These are phyloP conservation scores for Fusarium sublunatum DNA, from an alignment of 2,329 filamentous ascomycete species.

Conservation along the genomic window DNA sequence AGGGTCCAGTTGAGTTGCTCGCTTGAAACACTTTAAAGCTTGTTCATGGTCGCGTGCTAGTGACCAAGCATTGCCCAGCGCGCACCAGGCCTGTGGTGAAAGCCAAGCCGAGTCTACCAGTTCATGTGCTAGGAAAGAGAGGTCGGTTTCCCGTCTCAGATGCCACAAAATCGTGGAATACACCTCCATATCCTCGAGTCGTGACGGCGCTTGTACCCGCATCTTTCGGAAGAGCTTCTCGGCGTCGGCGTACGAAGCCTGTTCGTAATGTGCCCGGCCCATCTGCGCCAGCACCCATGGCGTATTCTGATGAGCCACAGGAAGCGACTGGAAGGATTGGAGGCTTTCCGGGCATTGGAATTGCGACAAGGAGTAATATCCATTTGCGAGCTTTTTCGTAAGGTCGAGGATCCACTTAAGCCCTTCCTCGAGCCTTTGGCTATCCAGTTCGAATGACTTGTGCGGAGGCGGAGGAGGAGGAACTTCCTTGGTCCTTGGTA, in stretches of 20 bases:
- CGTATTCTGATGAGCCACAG: slow-evolving; percentile 82
- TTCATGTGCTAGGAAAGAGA: slow-evolving; percentile 92
- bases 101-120: slow-evolving; percentile 87
- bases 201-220: slow-evolving; percentile 81
- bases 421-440: slow-evolving; percentile 77
- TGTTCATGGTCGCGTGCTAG: slow-evolving; percentile 93
- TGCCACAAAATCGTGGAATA: slow-evolving; percentile 99
- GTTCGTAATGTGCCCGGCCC: slow-evolving; percentile 91
- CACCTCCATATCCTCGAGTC: slow-evolving; percentile 94
- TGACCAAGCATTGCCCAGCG: slow-evolving; percentile 94
- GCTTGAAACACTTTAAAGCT: slow-evolving; percentile 92
- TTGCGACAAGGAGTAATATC: slow-evolving; percentile 80
- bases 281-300: slow-evolving; percentile 94
- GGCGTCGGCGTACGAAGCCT: slow-evolving; percentile 84
- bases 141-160: slow-evolving; percentile 88
- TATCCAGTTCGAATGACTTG: slow-evolving; percentile 63
- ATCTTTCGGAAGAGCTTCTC: slow-evolving; percentile 87
- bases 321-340: slow-evolving; percentile 76
- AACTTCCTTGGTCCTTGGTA: slow-evolving; percentile 58
- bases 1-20: slow-evolving; percentile 89
- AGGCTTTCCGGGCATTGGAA: slow-evolving; percentile 85
- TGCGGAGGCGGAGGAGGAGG: slow-evolving; percentile 52
- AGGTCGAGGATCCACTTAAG: slow-evolving; percentile 82
- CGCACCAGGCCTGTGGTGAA: slow-evolving; percentile 95
- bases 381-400: slow-evolving; percentile 82